Base-by-base conservation (phyloP, 768 basidiomycete genomes). In the Suillus sp. region DNA sequence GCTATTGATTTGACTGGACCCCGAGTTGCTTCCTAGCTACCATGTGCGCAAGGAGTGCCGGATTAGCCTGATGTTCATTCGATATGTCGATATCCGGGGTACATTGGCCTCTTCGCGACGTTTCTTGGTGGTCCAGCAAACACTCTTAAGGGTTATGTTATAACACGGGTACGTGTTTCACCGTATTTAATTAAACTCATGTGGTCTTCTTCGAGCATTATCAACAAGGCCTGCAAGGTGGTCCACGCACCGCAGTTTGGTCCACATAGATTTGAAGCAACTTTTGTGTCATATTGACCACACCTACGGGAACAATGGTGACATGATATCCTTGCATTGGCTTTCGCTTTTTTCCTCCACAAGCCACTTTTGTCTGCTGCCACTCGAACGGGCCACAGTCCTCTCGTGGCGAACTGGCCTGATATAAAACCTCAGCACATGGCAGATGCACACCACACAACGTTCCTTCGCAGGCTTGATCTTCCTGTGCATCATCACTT, bases 381-480 rank as follows among this genome's bases (percentile, higher is more conserved):
- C 55, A 56, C 55, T 38, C 20, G 18, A 3, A 27, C 27, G 20
- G 37, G 37, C 10, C 55, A 56, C 55, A 56, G 51, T 27, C 37
- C 9, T 27, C 37, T 38, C 18, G 55, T 38, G 55, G 37, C 10
- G 18, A 18, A 20, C 16, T 38, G 35, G 25, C 16, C 22, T 16
- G 20, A 38, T 56, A 56, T 56, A 56, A 56, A 38, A 56, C 55
- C 25, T 56, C 18, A 10, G 37, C 55, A 38, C 55, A 38, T 38
- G 37, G 55, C 25, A 38, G 16, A 56, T 56, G 37, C 37, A 37
- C 37, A 58, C 47, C 45, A 42, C 59, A 62, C 43, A 34, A 35
- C 62, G n/a, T 48, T 27, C 35, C 37, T 56, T 54, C 38, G 54
- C 43, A 55, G 55, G 50, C 59, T 61, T 60, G 20, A 61, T 56